Percentiles rank a stretch among this genome's conserved stretches.
Evolutionary conservation across 176 grass and related monocot genomes (phyloP).

Genomic region (Zoysia japonica): DNA sequence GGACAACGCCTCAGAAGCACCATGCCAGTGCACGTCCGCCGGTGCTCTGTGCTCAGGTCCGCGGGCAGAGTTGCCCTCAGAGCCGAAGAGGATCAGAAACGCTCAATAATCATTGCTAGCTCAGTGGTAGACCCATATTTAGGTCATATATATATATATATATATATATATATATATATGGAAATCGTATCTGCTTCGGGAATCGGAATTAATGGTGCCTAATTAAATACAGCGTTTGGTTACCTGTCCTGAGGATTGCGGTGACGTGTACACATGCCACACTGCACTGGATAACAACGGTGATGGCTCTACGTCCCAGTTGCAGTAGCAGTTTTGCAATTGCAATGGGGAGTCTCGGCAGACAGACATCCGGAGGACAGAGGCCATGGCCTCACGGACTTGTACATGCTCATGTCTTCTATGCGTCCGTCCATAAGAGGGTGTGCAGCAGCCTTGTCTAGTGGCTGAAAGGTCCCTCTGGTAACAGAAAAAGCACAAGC

Average conservation of each 20-base stretch:
- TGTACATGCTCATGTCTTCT: too few species aligned
- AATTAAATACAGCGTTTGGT: background rate
- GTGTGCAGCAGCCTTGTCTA: slow-evolving; percentile 9
- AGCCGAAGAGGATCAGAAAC: background rate
- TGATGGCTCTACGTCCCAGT: background rate
- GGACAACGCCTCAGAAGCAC: too few species aligned
- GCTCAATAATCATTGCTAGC: slow-evolving; percentile 3
- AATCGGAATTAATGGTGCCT: background rate
- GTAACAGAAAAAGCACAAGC: slow-evolving; percentile 41
- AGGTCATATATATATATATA: background rate
- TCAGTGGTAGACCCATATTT: background rate
- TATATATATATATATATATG: background rate
- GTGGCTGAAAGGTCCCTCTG: slow-evolving; percentile 23
- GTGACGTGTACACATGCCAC: slow-evolving; percentile 14
- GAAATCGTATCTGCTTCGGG: background rate
- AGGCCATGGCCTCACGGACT: too few species aligned
- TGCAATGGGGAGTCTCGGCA: too few species aligned
- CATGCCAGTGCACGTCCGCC: too few species aligned
- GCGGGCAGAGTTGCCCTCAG: too few species aligned
- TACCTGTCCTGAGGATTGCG: slow-evolving; percentile 5
- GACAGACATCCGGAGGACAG: too few species aligned
- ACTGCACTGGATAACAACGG: background rate
- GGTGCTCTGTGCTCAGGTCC: too few species aligned
- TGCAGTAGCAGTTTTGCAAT: too few species aligned
- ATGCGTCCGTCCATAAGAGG: background rate